Base-by-base conservation (phyloP, 148 eudicot genomes). In the Vaccinium vitisidaea region DNA sequence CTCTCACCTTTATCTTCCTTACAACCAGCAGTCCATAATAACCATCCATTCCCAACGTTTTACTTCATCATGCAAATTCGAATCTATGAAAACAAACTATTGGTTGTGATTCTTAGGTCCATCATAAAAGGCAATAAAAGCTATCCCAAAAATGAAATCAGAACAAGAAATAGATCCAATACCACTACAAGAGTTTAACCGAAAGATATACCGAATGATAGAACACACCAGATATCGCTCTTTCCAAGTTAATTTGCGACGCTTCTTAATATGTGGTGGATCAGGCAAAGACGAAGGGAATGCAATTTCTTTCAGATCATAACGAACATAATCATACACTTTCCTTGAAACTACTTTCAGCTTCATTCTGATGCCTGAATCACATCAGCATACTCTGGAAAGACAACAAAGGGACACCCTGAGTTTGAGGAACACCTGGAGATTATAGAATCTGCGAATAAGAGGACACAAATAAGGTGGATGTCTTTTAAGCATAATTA, bases 251-350 rank as follows among this genome's bases (percentile, higher is more conserved):
- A 94, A 78, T 82, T 94, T 91, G 6, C 90, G 91, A 67, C 91
- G 93, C 93, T 91, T 93, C 84, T 90, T 94, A 27, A 93, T 80
- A 85, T 91, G 94, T 69, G 97, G 99, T 4, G 97, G 98, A 87
- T 94, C 94, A 59, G 98, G 98, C 87, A 94, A 90, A 61, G 97
- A 94, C 19, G 99, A 94, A 23, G 99, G 99, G 86, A 93, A 96
- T 36, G 98, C 99, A 75, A 94, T 96, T 85, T 96, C 99, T 88
- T 93, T 96, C 80, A 96, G 89, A 90, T 96, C 99, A 87, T 93
- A 91, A 3, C 98, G 94, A 80, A 94, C 91, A 78, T 96, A 96
- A 87, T 94, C 92, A 79, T 84, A 89, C 4, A 90, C 43, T 82
- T 96, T 93, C 86, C 90, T 92, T 83, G 88, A 88, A 32, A 90